Evolutionary conservation across 495 filamentous ascomycete species (phyloP).

Genomic region (Cercophora samala): DNA sequence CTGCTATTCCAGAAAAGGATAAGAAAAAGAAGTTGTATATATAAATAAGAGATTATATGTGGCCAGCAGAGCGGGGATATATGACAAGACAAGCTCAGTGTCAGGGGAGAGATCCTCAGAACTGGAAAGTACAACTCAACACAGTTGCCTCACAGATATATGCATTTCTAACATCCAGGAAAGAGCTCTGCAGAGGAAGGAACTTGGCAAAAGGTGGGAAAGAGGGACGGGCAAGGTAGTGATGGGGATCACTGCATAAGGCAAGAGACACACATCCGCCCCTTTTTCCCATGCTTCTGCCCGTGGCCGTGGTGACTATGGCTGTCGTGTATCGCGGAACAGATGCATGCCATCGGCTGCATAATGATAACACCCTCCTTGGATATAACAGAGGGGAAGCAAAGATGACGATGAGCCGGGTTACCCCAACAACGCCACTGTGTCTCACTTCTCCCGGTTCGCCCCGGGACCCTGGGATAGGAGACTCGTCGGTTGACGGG

Average conservation of each 20-base stretch:
- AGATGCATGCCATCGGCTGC: background rate
- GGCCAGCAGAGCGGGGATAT: too few relatives aligned
- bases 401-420: background rate
- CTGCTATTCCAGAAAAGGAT: background rate
- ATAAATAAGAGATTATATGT: too few relatives aligned
- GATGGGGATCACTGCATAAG: background rate
- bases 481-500: background rate
- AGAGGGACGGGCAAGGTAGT: background rate
- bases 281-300: background rate
- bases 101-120: background rate
- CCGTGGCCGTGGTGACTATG: background rate
- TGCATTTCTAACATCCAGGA: background rate
- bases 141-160: background rate
- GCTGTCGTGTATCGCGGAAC: background rate
- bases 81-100: too few relatives aligned
- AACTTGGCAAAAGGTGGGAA: background rate
- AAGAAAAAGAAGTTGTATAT: too few relatives aligned
- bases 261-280: background rate
- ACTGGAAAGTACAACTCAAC: background rate
- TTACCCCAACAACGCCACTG: background rate
- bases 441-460: background rate
- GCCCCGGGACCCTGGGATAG: background rate
- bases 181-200: background rate
- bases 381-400: background rate
- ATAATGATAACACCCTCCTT: background rate